Base-by-base conservation (phyloP, 2,329 filamentous ascomycete genomes). In the Aspergillus neoniger region DNA sequence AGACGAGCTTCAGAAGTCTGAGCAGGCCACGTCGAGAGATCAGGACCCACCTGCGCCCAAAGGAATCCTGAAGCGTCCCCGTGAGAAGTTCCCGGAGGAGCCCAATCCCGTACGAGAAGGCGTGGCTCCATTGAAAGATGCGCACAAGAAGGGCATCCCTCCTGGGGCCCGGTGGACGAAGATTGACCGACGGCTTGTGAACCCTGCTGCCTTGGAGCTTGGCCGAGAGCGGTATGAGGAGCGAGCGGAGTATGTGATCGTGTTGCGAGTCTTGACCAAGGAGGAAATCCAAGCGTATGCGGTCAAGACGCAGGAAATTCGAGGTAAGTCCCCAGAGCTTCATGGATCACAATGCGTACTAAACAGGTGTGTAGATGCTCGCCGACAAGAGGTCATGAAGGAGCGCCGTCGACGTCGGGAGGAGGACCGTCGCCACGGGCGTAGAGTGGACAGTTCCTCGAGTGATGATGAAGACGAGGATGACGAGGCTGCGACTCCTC, bases 221-320 rank as follows among this genome's bases (percentile, higher is more conserved):
- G 90, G 91, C n/a, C 91, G 95, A 69, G 93, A 97, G 79, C 85
- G 94, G 30, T 98, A 90, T 67, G 94, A 98, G 76, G 91, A 96
- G 69, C 86, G 92, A n/a, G 86, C 92, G 61, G 92, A 96, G 71
- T 96, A 92, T 75, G 92, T 98, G 61, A 96, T 97, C 74, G 92
- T 97, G 2, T 82, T 98, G 58, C 84, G 93, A 58, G 94, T 97
- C 7, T 76, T 98, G 72, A 91, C 87, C 51, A 91, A 90, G 76
- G 91, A 96, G 67, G 92, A 98, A 71, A 96, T 98, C 58, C 90
- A 96, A 76, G 88, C 87, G 36, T 92, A 96, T 72, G 92, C 92
- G 12, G 85, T 88, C 64, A 89, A 89, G 52, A 97, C 94, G 9
- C 87, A 88, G 65, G 86, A 91, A 71, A 86, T 97, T 63, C 85